These are phyloP conservation scores for Pichia gijzeniarum DNA, from an alignment of 805 yeast species.

Conservation along the genomic window DNA sequence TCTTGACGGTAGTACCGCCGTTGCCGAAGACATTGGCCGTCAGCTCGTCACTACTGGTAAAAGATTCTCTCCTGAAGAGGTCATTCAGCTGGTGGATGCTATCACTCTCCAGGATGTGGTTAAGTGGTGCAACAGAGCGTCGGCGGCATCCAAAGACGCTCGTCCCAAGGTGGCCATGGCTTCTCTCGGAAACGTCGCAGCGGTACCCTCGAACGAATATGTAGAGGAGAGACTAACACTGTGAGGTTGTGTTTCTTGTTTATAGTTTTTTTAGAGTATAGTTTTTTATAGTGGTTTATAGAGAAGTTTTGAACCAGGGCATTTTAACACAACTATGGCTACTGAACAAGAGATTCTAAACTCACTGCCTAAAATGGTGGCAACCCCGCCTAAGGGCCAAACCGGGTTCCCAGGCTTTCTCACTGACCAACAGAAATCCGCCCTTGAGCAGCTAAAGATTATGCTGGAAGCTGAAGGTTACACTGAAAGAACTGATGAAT, in stretches of 20 bases:
- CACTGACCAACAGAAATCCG: slow-evolving; percentile 58
- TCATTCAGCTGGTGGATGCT: slow-evolving; percentile 66
- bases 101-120: slow-evolving; percentile 76
- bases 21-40: slow-evolving; percentile 97
- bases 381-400: slow-evolving; percentile 44
- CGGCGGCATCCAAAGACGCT: slow-evolving; percentile 30
- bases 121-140: slow-evolving; percentile 80
- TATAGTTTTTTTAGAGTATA: no score
- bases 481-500: slow-evolving; percentile 78
- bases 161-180: slow-evolving; percentile 55
- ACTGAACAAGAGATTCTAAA: slow-evolving; percentile 25
- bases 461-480: slow-evolving; percentile 59
- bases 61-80: slow-evolving; percentile 66
- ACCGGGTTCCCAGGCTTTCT: slow-evolving; percentile 81
- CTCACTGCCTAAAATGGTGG: slow-evolving; percentile 38
- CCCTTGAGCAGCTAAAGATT: slow-evolving; percentile 51
- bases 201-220: slow-evolving; percentile 42
- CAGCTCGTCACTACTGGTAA: slow-evolving; percentile 92
- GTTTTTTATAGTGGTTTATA: no score
- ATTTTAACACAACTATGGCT: neutral
- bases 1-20: slow-evolving; percentile 90
- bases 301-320: no score
- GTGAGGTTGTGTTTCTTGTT: no score
- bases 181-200: slow-evolving; percentile 77
- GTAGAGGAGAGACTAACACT: no score